Evolutionary conservation across 2,329 filamentous ascomycete species (phyloP).

Genomic region (Alternaria sp.): DNA sequence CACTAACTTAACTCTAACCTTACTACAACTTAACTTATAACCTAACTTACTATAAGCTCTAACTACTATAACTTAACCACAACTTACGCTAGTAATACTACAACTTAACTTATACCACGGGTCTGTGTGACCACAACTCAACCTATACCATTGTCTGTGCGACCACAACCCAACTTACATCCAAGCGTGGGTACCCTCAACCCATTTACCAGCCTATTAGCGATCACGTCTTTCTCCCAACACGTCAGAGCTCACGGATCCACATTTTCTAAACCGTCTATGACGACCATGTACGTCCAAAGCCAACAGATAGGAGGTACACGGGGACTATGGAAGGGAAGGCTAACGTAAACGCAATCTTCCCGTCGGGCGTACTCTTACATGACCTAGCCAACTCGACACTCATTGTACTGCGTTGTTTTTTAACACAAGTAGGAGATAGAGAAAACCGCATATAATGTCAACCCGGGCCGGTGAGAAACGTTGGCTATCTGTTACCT

Average conservation of each 20-base stretch:
- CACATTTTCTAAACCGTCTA: background rate
- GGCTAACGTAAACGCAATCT: slow-evolving; percentile 6
- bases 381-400: background rate
- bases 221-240: background rate
- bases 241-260: slow-evolving; percentile 1
- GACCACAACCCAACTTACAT: too few relatives aligned
- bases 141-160: too few relatives aligned
- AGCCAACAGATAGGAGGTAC: slow-evolving; percentile 6
- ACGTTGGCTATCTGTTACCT: slow-evolving; percentile 8
- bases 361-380: slow-evolving; percentile 9
- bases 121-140: too few relatives aligned
- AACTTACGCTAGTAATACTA: too few relatives aligned
- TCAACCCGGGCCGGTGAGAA: slow-evolving; percentile 5
- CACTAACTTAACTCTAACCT: too few relatives aligned
- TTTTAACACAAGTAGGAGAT: background rate
- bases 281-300: slow-evolving; percentile 10
- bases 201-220: too few relatives aligned
- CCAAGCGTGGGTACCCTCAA: too few relatives aligned
- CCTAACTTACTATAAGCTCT: too few relatives aligned
- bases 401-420: background rate
- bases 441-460: slow-evolving; percentile 16
- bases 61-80: too few relatives aligned
- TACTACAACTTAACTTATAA: too few relatives aligned
- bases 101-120: too few relatives aligned
- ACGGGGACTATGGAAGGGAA: slow-evolving; percentile 4